Evolutionary conservation across 495 filamentous ascomycete species (phyloP), one percentile per base, ranked within the genome.

Genomic region (Neurospora sp.): DNA sequence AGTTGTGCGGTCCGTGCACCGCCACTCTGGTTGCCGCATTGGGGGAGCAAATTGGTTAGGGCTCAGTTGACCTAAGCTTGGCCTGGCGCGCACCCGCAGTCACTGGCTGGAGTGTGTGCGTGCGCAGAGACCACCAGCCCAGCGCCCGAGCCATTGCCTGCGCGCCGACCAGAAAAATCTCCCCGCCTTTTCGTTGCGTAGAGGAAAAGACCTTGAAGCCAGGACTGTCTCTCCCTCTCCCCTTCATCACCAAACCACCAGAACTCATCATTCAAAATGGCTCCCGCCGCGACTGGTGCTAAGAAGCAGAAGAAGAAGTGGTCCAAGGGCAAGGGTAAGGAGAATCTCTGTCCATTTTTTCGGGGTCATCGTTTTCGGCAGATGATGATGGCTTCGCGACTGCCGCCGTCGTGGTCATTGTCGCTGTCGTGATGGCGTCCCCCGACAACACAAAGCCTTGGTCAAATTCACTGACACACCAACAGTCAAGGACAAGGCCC

Each of bases 251-350:
- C 78, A 79, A 81, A 82, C 76, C 83, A 81, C 81, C 76, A 80
- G 77, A 75, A 81, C 73, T 81, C 73, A 78, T 74, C 71, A 73
- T 80, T 78, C 80, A 85, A 83, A 78, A 85, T 85, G 92, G 92
- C 92, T 80, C 91, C 92, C 85, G 89, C 91, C 85, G 87, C 90
- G 84, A 85, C 92, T 84, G 93, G 93, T 82, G 93, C 91, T 83
- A 97, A 96, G 90, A 97, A 97, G 88, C 93, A 95, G 84, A 97
- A 97, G 93, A 98, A 98, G 93, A 97, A 98, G 95, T 98, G 95
- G 95, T 97, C 94, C 79, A 99, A 98, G 93, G 96, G 94, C 86
- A 97, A 97, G 90, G 80, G 80, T 82, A 78, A 77, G 76, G 53
- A 65, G 53, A 65, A 65, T 37, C 53, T 65, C 53, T 65, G 53